Conservation (phyloP, 108 stramenopile species). For the Skeletonema costatum region DNA sequence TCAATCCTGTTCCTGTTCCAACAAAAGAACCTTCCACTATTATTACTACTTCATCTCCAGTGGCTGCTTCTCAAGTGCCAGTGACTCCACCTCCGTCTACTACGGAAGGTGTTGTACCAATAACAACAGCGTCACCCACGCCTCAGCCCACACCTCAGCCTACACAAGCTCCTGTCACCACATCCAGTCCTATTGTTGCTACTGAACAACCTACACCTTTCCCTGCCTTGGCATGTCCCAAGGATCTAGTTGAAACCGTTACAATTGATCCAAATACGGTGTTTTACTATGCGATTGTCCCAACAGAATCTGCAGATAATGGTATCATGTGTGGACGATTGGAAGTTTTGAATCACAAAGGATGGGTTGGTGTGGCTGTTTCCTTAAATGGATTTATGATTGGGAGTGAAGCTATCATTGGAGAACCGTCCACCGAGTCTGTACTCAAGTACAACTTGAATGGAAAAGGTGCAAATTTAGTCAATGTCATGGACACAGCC, state of each 20-base stretch:
- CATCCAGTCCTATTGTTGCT: neutral
- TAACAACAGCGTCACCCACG: neutral
- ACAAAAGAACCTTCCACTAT: neutral
- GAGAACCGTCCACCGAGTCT: slow-evolving; percentile 16
- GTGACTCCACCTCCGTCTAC: neutral
- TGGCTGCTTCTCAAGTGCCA: neutral
- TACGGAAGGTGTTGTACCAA: neutral
- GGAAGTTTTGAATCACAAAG: slow-evolving; percentile 5
- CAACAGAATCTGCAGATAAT: neutral
- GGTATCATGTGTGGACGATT: slow-evolving; percentile 9
- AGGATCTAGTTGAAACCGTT: neutral
- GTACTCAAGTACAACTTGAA: slow-evolving; percentile 55
- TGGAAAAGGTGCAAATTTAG: slow-evolving; percentile 19
- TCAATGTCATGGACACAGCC: slow-evolving; percentile 28
- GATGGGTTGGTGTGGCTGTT: slow-evolving; percentile 37
- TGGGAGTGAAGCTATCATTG: slow-evolving; percentile 44
- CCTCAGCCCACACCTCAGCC: neutral
- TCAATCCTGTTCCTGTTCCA: neutral
- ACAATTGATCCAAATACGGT: neutral
- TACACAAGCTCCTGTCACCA: neutral
- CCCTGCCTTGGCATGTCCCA: neutral
- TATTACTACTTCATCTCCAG: neutral
- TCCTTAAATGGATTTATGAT: slow-evolving; percentile 26
- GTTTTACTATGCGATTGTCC: neutral
- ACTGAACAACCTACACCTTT: neutral